These are phyloP conservation scores for Phytopythium ostracodes DNA, from an alignment of 352 stramenopile genomes.

Conservation along the genomic window DNA sequence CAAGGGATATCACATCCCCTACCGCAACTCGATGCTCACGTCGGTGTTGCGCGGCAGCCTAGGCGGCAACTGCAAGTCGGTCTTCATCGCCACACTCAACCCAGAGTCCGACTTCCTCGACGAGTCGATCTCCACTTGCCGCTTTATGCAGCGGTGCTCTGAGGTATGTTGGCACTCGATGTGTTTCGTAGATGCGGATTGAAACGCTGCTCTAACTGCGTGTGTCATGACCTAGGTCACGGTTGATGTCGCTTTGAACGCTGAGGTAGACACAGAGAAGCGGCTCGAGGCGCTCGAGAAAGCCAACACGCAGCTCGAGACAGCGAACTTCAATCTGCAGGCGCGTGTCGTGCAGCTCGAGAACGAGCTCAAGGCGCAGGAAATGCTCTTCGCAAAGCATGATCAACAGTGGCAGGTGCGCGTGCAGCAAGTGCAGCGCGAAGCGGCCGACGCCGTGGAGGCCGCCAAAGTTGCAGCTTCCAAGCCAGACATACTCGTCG, in stretches of 20 bases:
- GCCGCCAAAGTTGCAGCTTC: conserved; percentile 10
- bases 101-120: conserved; percentile 80
- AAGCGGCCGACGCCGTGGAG: conserved; percentile 26
- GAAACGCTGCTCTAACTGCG: neutral
- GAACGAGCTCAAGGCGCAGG: conserved; percentile 27
- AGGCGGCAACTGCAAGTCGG: conserved; percentile 96
- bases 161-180: conserved; percentile 20
- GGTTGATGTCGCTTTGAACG: conserved; percentile 65
- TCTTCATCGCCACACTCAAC: conserved; percentile 96
- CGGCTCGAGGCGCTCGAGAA: conserved; percentile 49
- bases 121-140: conserved; percentile 95
- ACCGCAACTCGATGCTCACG: conserved; percentile 97
- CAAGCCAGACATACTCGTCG: conserved; percentile 18
- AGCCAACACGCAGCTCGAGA: conserved; percentile 41
- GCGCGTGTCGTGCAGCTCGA: conserved; percentile 42
- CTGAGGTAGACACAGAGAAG: conserved; percentile 63
- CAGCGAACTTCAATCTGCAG: conserved; percentile 39
- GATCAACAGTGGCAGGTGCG: conserved; percentile 31
- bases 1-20: conserved; percentile 87
- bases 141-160: conserved; percentile 95
- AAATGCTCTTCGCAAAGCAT: conserved; percentile 26
- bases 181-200: neutral
- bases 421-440: conserved; percentile 18
- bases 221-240: conserved; percentile 27
- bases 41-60: conserved; percentile 92